phyloP scores from a whole-genome alignment of 306 rosid species.

The Dalbergia cochinchinensis region DNA sequence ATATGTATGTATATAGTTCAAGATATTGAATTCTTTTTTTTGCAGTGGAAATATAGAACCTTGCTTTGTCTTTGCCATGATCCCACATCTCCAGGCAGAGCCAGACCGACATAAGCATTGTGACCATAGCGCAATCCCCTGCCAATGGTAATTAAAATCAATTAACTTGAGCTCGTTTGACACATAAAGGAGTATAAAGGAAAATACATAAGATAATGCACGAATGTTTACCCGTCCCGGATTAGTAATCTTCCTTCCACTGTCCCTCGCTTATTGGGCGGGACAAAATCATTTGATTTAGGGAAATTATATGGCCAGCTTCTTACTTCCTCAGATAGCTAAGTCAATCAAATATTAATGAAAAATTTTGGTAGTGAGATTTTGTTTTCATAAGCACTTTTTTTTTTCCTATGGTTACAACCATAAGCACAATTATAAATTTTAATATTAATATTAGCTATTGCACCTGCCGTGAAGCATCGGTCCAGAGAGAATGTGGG shows the following conservation, averaged over 20 bases:
- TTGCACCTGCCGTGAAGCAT: constrained; percentile 63
- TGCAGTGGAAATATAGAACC: constrained; percentile 33
- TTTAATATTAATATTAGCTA: background rate
- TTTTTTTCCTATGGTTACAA: background rate
- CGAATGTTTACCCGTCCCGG: constrained; percentile 51
- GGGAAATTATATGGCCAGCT: constrained; percentile 72
- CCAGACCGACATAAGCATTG: constrained; percentile 63
- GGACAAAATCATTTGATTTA: constrained; percentile 53
- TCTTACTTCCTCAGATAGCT: constrained; percentile 56
- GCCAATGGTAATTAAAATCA: background rate
- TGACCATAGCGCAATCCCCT: background rate
- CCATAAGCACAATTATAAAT: too few species aligned
- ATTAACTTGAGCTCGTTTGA: background rate
- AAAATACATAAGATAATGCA: background rate
- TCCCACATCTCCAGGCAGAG: constrained; percentile 63
- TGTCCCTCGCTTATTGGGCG: constrained; percentile 55
- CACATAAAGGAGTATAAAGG: background rate
- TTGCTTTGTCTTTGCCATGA: constrained; percentile 75
- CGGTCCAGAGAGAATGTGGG: constrained; percentile 53
- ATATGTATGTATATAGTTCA: too few species aligned
- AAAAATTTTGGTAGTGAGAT: background rate
- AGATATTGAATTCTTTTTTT: background rate
- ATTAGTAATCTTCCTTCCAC: constrained; percentile 57
- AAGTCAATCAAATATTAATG: background rate
- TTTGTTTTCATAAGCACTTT: background rate